A percentile compares a stretch with the other conserved stretches of the same genome.
Conservation (phyloP, 257 asterid genomes). For the Solanum rostratum region DNA sequence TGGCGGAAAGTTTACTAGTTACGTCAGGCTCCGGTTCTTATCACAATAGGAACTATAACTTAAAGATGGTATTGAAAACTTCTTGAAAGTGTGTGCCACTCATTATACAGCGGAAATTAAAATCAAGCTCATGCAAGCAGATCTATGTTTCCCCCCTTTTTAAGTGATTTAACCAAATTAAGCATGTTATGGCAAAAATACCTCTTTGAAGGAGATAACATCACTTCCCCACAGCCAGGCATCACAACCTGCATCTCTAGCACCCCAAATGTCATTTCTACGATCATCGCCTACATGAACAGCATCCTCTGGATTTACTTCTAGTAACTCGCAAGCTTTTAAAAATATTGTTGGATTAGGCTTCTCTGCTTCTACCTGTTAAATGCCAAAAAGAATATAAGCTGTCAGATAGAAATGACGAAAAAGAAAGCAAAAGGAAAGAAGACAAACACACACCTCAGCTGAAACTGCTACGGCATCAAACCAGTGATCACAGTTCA, state of each 20-base stretch:
- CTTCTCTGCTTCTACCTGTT: conserved; percentile 98
- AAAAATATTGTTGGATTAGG: conserved; percentile 91
- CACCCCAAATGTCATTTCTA: conserved; percentile 97
- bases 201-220: conserved; percentile 90
- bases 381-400: background rate
- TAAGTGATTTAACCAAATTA: background rate
- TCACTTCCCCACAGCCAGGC: conserved; percentile 99
- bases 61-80: background rate
- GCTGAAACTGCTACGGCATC: conserved; percentile 98
- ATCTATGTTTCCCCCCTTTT: background rate
- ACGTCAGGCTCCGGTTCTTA: background rate
- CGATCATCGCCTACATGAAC: conserved; percentile 99
- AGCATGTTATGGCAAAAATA: background rate
- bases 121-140: background rate
- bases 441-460: conserved; percentile 37
- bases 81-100: background rate
- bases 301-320: conserved; percentile 85
- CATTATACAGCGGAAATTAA: background rate
- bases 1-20: background rate
- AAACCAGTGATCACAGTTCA: conserved; percentile 94
- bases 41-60: background rate
- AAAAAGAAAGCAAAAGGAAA: background rate
- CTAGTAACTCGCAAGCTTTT: conserved; percentile 90
- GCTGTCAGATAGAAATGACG: background rate
- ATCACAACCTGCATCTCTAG: conserved; percentile 95